Percentiles rank a stretch among this genome's conserved stretches.
Evolutionary conservation across 2,329 filamentous ascomycete species (phyloP).

Genomic region (Lasiodiplodia hormozganensis): DNA sequence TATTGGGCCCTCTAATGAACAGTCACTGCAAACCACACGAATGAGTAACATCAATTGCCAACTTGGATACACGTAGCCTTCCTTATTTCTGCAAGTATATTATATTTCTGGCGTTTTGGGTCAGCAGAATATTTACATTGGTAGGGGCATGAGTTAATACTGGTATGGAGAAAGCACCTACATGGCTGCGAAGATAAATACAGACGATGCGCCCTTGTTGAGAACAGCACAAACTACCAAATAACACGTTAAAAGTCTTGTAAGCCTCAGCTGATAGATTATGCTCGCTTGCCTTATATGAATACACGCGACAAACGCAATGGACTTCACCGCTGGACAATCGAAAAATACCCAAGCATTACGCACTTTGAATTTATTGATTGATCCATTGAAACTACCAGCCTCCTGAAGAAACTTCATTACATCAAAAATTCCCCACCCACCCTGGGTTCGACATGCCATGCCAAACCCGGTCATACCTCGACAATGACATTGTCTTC

Average conservation of each 20-base stretch:
- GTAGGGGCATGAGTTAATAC: not conserved
- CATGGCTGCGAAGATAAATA: not conserved
- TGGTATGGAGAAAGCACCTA: not conserved
- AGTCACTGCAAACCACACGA: not conserved
- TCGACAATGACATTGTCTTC: constrained; percentile 9
- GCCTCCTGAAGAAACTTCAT: not conserved
- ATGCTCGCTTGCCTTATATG: no score
- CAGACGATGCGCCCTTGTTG: not conserved
- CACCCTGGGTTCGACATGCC: not conserved
- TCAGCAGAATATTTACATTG: not conserved
- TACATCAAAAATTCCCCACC: not conserved
- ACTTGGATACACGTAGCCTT: not conserved
- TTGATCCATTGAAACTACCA: not conserved
- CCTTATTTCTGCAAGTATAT: not conserved
- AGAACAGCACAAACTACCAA: not conserved
- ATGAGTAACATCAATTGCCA: not conserved
- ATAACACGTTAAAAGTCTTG: no score
- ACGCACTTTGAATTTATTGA: not conserved
- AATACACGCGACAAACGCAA: no score
- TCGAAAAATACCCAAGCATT: not conserved
- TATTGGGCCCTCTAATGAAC: not conserved
- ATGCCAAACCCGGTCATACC: constrained; percentile 4
- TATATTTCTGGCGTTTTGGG: not conserved
- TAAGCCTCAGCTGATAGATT: no score
- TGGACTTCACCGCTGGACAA: no score